A percentile compares a stretch with the other conserved stretches of the same genome.
Conservation (phyloP, 108 stramenopile genomes). For the Nitzschia palea region DNA sequence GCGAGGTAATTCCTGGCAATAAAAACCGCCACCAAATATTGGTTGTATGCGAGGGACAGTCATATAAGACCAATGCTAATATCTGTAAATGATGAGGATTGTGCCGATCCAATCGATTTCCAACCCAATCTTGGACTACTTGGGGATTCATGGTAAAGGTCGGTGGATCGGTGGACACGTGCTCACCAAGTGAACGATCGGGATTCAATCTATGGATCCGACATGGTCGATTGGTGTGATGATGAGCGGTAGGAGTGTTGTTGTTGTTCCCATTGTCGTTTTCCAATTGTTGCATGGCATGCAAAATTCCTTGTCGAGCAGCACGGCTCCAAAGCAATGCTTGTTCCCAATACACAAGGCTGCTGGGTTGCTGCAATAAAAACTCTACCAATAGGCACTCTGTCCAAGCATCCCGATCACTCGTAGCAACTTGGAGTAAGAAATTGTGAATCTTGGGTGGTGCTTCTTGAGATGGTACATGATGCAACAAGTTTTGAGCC, state of each 20-base stretch:
- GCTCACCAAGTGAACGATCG: background rate
- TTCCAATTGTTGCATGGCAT: background rate
- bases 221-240: too few species aligned
- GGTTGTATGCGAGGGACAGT: background rate
- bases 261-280: background rate
- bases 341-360: background rate
- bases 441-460: background rate
- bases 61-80: background rate
- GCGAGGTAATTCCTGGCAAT: background rate
- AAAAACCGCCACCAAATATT: background rate
- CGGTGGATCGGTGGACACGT: background rate
- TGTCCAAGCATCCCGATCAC: background rate
- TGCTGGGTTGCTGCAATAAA: background rate
- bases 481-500: background rate
- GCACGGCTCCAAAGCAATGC: background rate
- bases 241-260: background rate
- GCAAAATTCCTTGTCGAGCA: background rate
- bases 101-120: background rate
- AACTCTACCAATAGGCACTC: conserved; percentile 1
- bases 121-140: background rate
- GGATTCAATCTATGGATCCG: background rate
- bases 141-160: background rate
- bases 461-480: background rate
- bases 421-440: too few species aligned
- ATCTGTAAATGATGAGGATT: background rate